phyloP scores from a whole-genome alignment of 2,329 filamentous ascomycete species.

The Lomentospora prolificans region DNA sequence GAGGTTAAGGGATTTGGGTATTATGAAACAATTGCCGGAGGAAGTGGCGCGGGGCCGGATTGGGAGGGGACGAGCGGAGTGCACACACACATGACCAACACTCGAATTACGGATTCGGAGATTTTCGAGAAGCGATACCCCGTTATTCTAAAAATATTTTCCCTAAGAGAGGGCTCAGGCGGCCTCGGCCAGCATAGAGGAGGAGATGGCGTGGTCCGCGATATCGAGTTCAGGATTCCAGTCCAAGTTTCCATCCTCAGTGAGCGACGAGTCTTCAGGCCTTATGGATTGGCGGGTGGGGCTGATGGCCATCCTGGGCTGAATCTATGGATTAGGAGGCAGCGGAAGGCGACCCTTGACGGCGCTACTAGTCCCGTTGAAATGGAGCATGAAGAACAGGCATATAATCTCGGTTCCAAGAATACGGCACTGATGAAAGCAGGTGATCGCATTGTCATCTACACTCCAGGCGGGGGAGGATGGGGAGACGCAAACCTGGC shows the following conservation, averaged over 20 bases:
- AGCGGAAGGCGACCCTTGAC: slow-evolving; percentile 41
- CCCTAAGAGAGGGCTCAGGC: slow-evolving; percentile 50
- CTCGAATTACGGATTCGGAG: slow-evolving; percentile 54
- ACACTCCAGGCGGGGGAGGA: slow-evolving; percentile 73
- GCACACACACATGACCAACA: slow-evolving; percentile 61
- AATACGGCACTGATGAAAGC: slow-evolving; percentile 68
- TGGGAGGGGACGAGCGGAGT: slow-evolving; percentile 34
- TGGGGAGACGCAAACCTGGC: slow-evolving; percentile 28
- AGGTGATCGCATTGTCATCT: slow-evolving; percentile 68
- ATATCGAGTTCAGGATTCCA: slow-evolving; percentile 71
- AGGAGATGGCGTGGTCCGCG: slow-evolving; percentile 64
- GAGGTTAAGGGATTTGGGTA: slow-evolving; percentile 33
- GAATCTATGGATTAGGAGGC: slow-evolving; percentile 78
- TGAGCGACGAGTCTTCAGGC: slow-evolving; percentile 67
- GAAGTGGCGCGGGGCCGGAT: slow-evolving; percentile 57
- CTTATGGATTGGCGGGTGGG: slow-evolving; percentile 66
- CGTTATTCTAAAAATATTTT: slow-evolving; percentile 62
- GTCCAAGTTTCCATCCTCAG: slow-evolving; percentile 70
- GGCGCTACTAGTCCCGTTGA: too few relatives aligned
- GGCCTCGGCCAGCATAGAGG: slow-evolving; percentile 58
- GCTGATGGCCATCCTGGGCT: slow-evolving; percentile 68
- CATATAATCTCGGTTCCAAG: slow-evolving; percentile 68
- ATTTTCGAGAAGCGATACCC: slow-evolving; percentile 49
- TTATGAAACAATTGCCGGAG: slow-evolving; percentile 54
- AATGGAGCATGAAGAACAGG: slow-evolving; percentile 47